Base-by-base conservation (phyloP, 2,329 filamentous ascomycete species). In the Cercospora zeina region DNA sequence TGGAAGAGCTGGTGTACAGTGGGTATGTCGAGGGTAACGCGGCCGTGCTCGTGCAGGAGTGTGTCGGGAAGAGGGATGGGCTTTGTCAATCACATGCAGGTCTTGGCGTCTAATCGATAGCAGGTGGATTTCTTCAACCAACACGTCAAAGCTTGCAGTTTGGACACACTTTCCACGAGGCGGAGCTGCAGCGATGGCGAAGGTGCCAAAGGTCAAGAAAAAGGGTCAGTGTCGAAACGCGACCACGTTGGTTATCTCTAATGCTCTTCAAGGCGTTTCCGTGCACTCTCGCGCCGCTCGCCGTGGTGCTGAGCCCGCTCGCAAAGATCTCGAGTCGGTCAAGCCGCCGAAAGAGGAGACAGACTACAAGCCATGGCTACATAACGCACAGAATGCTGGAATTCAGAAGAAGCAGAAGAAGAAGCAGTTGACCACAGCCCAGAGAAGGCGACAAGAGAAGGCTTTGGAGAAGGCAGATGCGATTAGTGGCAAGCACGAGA, bases 221-320 rank as follows among this genome's bases (percentile, higher is more conserved):
- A 72, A 76, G 64, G 72, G 77, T 79, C 47, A 30, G 9, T 10
- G n/a, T 39, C 14, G 19, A 57, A 6, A 45, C 42, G 14, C n/a
- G 33, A 21, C 39, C 19, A n/a, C 7, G 24, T 19, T 36, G 37
- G 7, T 30, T 24, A 11, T 21, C n/a, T 2, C 45, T 50, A 50
- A 50, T 50, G n/a, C 45, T 14, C n/a, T n/a, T 2, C 37, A 42
- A 89, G 87, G 79, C 59, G 80, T 81, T 39, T 90, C 89, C 4
- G 76, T 86, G 62, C 89, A 88, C 78, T 93, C 90, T 58, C 88
- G 90, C 67, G 89, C 88, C 62, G 88, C 89, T 42, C 85, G 89
- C 72, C 86, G 90, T 67, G 89, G 87, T 51, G 85, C 85, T 14
- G 89, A 88, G 3, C 87, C 89, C 27, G 81, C 86, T 70, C 87